A percentile compares a stretch with the other conserved stretches of the same genome.
Evolutionary conservation across 73 alveolate species (phyloP).

Genomic region (Symbiodinium natans): DNA sequence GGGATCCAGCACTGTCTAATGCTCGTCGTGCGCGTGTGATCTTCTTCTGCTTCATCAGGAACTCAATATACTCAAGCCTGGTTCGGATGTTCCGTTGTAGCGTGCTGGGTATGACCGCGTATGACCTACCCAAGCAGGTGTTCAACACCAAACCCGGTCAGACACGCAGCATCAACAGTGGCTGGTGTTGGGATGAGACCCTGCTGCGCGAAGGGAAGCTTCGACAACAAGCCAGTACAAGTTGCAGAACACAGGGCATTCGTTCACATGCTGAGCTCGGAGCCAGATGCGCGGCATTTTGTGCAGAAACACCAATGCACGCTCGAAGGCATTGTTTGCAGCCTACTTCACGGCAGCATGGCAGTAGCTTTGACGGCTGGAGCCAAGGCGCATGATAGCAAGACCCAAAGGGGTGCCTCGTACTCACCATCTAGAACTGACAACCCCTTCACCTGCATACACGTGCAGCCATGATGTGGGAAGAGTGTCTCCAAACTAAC

Average conservation of each 20-base stretch:
- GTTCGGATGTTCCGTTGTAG: no score
- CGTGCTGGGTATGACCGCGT: no score
- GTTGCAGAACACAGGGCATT: no score
- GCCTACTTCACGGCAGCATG: constrained; percentile 90
- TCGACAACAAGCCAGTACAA: no score
- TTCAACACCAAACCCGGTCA: no score
- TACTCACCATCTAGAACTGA: constrained; percentile 90
- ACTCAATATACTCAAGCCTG: constrained; percentile 96
- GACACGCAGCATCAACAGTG: no score
- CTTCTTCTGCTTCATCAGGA: constrained; percentile 95
- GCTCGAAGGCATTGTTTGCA: constrained; percentile 96
- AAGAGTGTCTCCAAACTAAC: no score
- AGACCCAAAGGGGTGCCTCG: constrained; percentile 38
- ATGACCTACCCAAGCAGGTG: no score
- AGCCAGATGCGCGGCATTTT: constrained; percentile 98
- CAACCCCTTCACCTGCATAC: constrained; percentile 32
- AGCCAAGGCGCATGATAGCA: not conserved
- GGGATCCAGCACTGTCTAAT: constrained; percentile 94
- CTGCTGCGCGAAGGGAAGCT: no score
- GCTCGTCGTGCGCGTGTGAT: constrained; percentile 96
- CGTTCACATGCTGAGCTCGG: not conserved
- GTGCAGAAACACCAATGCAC: constrained; percentile 97
- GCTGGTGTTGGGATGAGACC: no score
- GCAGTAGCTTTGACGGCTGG: not conserved
- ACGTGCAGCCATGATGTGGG: not conserved